Base-by-base conservation (phyloP, 2,329 filamentous ascomycete species). In the Fusarium hostae region DNA sequence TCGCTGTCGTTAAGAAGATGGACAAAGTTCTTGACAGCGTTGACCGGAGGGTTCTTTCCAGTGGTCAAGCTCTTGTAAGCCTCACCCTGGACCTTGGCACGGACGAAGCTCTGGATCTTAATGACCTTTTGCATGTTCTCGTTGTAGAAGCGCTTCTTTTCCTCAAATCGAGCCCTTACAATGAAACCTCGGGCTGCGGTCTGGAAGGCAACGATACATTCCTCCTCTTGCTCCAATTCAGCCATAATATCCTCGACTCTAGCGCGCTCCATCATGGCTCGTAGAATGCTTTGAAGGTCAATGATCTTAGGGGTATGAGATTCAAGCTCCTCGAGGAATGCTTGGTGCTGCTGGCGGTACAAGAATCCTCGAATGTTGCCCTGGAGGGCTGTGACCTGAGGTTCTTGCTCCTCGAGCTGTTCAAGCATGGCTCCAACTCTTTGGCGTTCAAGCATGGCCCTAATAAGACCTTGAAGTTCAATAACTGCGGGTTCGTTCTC, bases 51-150 rank as follows among this genome's bases (percentile, higher is more conserved):
- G 78, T 98, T 98, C 83, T 97, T 98, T 67, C 96, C 97, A 35
- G 91, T 95, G 5, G 95, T 98, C 72, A 99, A 86, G 79, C 94
- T 97, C 87, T 97, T 98, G 86, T 99, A 99, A 4, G 96, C 96
- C 82, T 99, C 94, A 56, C 96, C 96, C 81, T 99, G 96, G 54
- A 98, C 93, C 79, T 97, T 96, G 72, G 92, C 96, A 68, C 96
- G 91, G 58, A 98, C 91, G 74, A 98, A 97, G 79, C 96, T 99
- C 80, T 99, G 97, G 63, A 98, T 94, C 82, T 99, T 99, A 86
- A 99, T 91, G 30, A 99, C 96, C 82, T 97, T 98, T 77, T 97
- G 91, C 96, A 99, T 99, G 78, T 99, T 99, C 82, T 97, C 92
- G 74, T 92, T 91, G 85, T 95, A 99, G 83, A 92, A 95, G 26